Evolutionary conservation across 305 asterid genomes (phyloP).

Genomic region (Ajuga reptans): DNA sequence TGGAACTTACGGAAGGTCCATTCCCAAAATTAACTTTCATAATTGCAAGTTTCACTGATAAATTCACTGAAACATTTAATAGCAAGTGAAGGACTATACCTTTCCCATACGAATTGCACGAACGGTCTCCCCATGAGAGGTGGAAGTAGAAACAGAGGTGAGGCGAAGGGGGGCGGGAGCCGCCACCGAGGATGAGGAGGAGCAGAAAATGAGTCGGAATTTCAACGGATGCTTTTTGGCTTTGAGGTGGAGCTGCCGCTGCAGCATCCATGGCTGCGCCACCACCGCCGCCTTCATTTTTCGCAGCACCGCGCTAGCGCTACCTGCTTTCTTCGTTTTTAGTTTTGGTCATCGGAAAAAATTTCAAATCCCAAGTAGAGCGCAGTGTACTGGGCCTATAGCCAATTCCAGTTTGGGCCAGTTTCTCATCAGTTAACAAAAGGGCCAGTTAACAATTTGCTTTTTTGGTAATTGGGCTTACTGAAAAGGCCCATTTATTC

Average conservation of each 20-base stretch:
- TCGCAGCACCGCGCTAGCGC: background rate
- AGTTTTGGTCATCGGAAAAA: too few relatives aligned
- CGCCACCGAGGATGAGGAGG: conserved; percentile 31
- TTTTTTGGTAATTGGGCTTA: too few relatives aligned
- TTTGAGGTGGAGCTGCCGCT: conserved; percentile 34
- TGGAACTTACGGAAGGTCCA: too few relatives aligned
- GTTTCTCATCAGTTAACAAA: too few relatives aligned
- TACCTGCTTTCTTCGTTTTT: too few relatives aligned
- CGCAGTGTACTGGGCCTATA: too few relatives aligned
- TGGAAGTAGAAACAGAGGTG: conserved; percentile 36
- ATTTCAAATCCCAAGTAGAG: too few relatives aligned
- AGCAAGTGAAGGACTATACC: conserved; percentile 26
- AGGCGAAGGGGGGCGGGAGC: conserved; percentile 29
- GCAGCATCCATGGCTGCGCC: conserved; percentile 38
- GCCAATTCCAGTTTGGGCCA: too few relatives aligned
- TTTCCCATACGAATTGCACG: conserved; percentile 62
- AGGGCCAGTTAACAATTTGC: too few relatives aligned
- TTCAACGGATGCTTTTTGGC: background rate
- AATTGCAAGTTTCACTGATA: background rate
- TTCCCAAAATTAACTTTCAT: background rate
- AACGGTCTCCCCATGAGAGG: conserved; percentile 58
- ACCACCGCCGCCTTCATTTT: conserved; percentile 31
- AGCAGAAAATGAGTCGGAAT: conserved; percentile 29
- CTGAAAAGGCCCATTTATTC: too few relatives aligned
- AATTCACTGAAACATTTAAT: background rate